phyloP scores from a whole-genome alignment of 495 filamentous ascomycete species.

The Penicillium coprophilum region DNA sequence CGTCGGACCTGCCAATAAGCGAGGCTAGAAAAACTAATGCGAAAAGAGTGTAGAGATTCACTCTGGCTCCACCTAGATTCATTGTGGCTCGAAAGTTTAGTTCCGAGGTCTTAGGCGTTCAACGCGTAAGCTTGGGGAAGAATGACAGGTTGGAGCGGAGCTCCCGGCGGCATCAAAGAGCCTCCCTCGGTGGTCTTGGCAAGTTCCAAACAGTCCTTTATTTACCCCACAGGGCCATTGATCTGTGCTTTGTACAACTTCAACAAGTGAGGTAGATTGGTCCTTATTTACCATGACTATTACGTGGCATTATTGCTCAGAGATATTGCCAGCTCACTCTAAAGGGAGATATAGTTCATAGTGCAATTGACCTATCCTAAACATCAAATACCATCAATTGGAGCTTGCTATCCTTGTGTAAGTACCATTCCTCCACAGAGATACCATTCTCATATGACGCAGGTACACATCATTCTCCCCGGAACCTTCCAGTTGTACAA shows the following conservation, averaged over 20 bases:
- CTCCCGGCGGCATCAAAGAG: constrained; percentile 20
- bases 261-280: background rate
- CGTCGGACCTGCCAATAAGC: constrained; percentile 52
- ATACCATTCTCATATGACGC: background rate
- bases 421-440: background rate
- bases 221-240: constrained; percentile 9
- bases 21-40: constrained; percentile 43
- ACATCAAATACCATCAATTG: background rate
- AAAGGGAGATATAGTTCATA: background rate
- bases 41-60: constrained; percentile 26
- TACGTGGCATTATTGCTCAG: background rate
- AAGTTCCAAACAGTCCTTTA: constrained; percentile 8
- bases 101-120: constrained; percentile 2
- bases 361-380: background rate
- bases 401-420: too few relatives aligned
- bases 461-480: background rate
- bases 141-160: constrained; percentile 21
- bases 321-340: background rate
- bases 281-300: background rate
- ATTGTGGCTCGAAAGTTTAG: constrained; percentile 29
- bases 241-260: constrained; percentile 1
- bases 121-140: constrained; percentile 26
- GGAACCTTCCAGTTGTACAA: background rate
- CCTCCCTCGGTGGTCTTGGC: constrained; percentile 28
- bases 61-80: constrained; percentile 26